Conservation (phyloP, 768 basidiomycete species). For the Boletus sensibilis region DNA sequence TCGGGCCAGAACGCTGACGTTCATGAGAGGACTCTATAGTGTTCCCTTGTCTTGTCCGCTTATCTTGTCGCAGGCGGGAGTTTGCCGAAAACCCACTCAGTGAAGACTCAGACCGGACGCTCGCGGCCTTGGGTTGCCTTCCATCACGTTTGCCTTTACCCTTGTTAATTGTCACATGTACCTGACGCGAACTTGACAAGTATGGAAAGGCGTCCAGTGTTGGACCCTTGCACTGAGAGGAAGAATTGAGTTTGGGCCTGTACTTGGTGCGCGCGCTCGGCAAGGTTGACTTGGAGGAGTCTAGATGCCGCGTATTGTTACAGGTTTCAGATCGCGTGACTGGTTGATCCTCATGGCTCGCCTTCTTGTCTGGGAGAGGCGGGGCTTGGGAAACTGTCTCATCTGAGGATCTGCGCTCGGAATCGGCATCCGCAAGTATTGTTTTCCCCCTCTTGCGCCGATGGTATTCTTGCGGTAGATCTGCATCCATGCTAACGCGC, state of each 20-base stretch:
- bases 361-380: background rate
- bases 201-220: slow-evolving; percentile 20
- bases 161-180: slow-evolving; percentile 6
- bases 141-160: slow-evolving; percentile 13
- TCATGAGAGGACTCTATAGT: background rate
- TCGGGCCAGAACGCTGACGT: slow-evolving; percentile 15
- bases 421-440: slow-evolving; percentile 6
- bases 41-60: background rate
- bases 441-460: slow-evolving; percentile 36
- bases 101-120: background rate
- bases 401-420: slow-evolving; percentile 18
- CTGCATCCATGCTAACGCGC: slow-evolving; percentile 39
- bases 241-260: slow-evolving; percentile 16
- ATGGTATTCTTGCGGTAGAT: slow-evolving; percentile 19
- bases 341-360: slow-evolving; percentile 5
- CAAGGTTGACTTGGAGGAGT: slow-evolving; percentile 10
- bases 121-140: slow-evolving; percentile 4
- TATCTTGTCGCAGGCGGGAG: background rate
- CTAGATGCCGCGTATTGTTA: slow-evolving; percentile 1
- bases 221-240: slow-evolving; percentile 17
- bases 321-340: slow-evolving; percentile 6
- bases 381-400: slow-evolving; percentile 11
- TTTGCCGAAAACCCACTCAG: slow-evolving; percentile 5
- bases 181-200: slow-evolving; percentile 13
- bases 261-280: slow-evolving; percentile 34